Evolutionary conservation across 148 eudicot species (phyloP), one percentile per base, ranked within the genome.

Genomic region (Arbutus unedo): DNA sequence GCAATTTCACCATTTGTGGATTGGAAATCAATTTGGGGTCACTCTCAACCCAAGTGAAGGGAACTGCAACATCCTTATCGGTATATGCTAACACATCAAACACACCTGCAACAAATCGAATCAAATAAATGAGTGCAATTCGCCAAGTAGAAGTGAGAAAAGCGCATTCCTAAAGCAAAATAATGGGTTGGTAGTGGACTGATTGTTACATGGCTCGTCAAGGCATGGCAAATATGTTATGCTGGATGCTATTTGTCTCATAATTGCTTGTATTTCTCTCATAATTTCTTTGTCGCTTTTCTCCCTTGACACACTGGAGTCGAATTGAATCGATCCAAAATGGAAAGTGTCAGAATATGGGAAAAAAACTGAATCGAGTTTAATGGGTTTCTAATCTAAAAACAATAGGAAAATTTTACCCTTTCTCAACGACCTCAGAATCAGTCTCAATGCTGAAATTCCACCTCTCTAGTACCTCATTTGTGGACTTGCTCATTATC

Each of bases 191-290:
- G 38, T 31, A 31, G 38, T 31, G 38, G 38, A 31, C 38, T 31
- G 38, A 31, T 31, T 31, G 87, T 93, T 93, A 94, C 99, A 96
- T 19, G 98, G 93, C 84, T 96, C 98, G 85, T 94, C 98, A 75
- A 94, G 92, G 89, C 99, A 96, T 70, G 99, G 99, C 92, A 96
- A 85, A 89, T 94, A 96, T 53, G 99, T 94, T 66, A 96, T 92
- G 88, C 99, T 96, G 15, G 99, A 94, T 71, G 95, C 95, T 73
- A 94, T 94, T 81, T 96, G 99, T 71, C 99, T 91, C 99, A 96
- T 96, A 77, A 96, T 94, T 72, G 99, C 99, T 88, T 96, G 99
- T 55, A 96, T 96, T 84, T 96, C 99, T 79, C 99, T 93, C 99
- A 96, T 96, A 0, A 96, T 96, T 82, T 96, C 99, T 83, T 96